phyloP scores from a whole-genome alignment of 176 grass and related monocot genomes.

The Neostapfia colusana region DNA sequence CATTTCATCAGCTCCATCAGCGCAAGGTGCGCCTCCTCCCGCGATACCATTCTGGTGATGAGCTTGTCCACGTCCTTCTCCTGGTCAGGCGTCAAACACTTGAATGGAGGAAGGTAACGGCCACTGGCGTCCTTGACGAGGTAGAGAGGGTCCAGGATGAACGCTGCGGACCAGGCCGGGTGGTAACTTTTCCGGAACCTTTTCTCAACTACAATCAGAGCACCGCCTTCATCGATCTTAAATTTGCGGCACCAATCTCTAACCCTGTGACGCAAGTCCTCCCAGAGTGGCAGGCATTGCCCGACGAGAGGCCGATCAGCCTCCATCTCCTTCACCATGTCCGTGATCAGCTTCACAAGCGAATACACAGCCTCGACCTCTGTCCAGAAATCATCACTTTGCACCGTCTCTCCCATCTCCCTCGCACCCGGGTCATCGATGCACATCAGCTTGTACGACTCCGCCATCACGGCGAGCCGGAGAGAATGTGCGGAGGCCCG shows the following conservation, averaged over 20 bases:
- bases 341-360: constrained; percentile 61
- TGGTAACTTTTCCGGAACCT: constrained; percentile 84
- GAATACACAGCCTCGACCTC: constrained; percentile 61
- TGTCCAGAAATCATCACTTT: constrained; percentile 54
- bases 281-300: constrained; percentile 78
- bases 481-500: constrained; percentile 48
- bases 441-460: constrained; percentile 64
- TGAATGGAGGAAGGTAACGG: constrained; percentile 84
- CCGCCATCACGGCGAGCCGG: constrained; percentile 53
- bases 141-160: constrained; percentile 76
- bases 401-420: constrained; percentile 66
- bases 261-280: constrained; percentile 61
- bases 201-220: constrained; percentile 50
- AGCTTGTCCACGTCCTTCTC: constrained; percentile 84
- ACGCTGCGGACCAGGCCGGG: constrained; percentile 79
- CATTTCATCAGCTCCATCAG: constrained; percentile 97
- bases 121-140: constrained; percentile 73
- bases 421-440: constrained; percentile 47
- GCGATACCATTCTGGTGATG: constrained; percentile 76
- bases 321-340: constrained; percentile 78
- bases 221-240: constrained; percentile 40
- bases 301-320: constrained; percentile 68
- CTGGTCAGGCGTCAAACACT: constrained; percentile 71
- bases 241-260: constrained; percentile 69
- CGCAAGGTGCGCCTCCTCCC: constrained; percentile 77